phyloP scores from a whole-genome alignment of 225 moss, liverwort and hornwort genomes.

The Marchantia polymorpha region DNA sequence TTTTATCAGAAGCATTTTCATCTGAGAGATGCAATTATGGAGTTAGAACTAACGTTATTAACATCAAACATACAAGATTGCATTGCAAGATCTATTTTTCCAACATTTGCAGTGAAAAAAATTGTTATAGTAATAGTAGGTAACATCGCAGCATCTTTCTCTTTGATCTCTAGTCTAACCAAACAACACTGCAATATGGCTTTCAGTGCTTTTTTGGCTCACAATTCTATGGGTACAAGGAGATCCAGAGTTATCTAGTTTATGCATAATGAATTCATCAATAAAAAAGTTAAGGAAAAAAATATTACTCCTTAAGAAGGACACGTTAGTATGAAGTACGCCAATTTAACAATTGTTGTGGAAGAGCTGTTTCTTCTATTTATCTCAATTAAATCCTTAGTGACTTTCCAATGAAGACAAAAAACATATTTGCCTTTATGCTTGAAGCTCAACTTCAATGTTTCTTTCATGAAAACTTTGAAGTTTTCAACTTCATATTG shows the following conservation, averaged over 20 bases:
- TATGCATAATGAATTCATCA: constrained; percentile 37
- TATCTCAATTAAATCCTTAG: not conserved
- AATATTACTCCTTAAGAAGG: not conserved
- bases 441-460: constrained; percentile 48
- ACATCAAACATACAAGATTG: constrained; percentile 24
- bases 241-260: constrained; percentile 62
- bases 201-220: constrained; percentile 77
- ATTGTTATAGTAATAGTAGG: constrained; percentile 61
- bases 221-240: constrained; percentile 65
- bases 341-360: not conserved
- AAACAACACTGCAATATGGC: constrained; percentile 82
- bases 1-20: constrained; percentile 6
- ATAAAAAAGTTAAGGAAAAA: not conserved
- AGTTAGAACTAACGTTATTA: constrained; percentile 2
- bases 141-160: constrained; percentile 63
- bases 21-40: not conserved
- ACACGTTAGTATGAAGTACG: not conserved
- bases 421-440: not conserved
- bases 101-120: constrained; percentile 62
- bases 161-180: constrained; percentile 51
- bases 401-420: not conserved
- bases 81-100: constrained; percentile 46
- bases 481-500: constrained; percentile 87
- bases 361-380: not conserved
- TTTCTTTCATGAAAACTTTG: constrained; percentile 80